Evolutionary conservation across 306 rosid genomes (phyloP), one percentile per base, ranked within the genome.

Genomic region (Styphnolobium japonicum): DNA sequence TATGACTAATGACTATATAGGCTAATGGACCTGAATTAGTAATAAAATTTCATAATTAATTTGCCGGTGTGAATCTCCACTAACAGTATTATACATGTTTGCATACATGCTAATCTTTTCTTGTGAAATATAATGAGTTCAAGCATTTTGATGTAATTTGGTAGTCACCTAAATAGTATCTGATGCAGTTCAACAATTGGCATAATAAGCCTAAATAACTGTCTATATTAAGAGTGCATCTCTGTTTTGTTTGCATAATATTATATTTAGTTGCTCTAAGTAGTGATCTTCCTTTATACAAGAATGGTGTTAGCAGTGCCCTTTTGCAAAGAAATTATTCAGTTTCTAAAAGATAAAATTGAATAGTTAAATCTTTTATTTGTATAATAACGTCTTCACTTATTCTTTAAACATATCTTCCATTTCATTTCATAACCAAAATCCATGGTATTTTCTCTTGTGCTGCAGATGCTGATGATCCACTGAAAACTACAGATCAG

Each of bases 401-500:
- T 70, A 9, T 31, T 51, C 51, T 34, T 71, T 27, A 19, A 34
- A 51, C 48, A 9, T 15, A 51, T 1, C 10, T 27, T 23, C 11
- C 37, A n/a, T 43, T 52, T 14, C 33, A 55, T 12, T 42, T 55
- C 53, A 72, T 53, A 22, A 55, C 64, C 16, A 73, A 40, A 57
- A 11, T 23, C 11, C 68, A 40, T 40, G 63, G 12, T 51, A 33
- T 71, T 31, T 58, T 46, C 66, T 53, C 31, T 14, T 16, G 3
- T 42, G 27, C 45, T 80, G 81, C 89, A 91, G 95, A 91, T 88
- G 15, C 88, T 36, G 93, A 91, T 49, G 95, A 91, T 75, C 95
- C 95, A 11, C 71, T 92, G 82, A 86, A 92, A 90, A 92, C 96
- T 64, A 92, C 97, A 0, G 93, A 90, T 60, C 97, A 89, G 79